Percentiles rank a stretch among this genome's conserved stretches.
Evolutionary conservation across 2,329 filamentous ascomycete genomes (phyloP).

Genomic region (Lachnellula arida): DNA sequence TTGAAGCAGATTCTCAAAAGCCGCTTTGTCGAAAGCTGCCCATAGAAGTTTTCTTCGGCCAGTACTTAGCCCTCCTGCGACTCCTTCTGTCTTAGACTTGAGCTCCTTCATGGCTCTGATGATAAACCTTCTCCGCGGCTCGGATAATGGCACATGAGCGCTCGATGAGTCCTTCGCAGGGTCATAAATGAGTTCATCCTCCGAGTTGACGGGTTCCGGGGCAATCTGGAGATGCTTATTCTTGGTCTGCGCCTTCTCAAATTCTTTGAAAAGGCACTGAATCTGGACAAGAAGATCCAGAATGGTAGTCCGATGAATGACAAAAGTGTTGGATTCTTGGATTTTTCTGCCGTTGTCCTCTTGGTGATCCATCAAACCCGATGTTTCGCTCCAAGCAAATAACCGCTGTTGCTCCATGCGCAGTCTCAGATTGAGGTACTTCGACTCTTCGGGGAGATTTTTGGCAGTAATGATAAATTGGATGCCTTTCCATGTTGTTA

Average conservation of each 20-base stretch:
- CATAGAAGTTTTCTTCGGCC: constrained; percentile 35
- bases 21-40: constrained; percentile 43
- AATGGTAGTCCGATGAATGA: constrained; percentile 45
- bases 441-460: constrained; percentile 44
- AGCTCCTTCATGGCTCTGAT: constrained; percentile 40
- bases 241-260: constrained; percentile 38
- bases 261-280: constrained; percentile 44
- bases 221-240: constrained; percentile 36
- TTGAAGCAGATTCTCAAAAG: constrained; percentile 41
- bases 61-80: constrained; percentile 23
- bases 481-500: constrained; percentile 33
- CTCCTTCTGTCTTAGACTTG: constrained; percentile 32
- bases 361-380: constrained; percentile 42
- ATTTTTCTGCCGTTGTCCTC: constrained; percentile 38
- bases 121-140: constrained; percentile 39
- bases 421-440: constrained; percentile 44
- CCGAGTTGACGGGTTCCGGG: constrained; percentile 30
- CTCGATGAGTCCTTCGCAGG: constrained; percentile 42
- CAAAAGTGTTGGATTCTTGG: constrained; percentile 44
- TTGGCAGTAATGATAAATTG: constrained; percentile 45
- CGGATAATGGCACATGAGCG: constrained; percentile 42
- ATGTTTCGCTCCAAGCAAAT: constrained; percentile 47
- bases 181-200: constrained; percentile 19
- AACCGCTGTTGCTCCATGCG: constrained; percentile 47
- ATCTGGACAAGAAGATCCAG: constrained; percentile 45